Evolutionary conservation across 73 alveolate genomes (phyloP), one percentile per base, ranked within the genome.

Genomic region (Loxodes magnus): DNA sequence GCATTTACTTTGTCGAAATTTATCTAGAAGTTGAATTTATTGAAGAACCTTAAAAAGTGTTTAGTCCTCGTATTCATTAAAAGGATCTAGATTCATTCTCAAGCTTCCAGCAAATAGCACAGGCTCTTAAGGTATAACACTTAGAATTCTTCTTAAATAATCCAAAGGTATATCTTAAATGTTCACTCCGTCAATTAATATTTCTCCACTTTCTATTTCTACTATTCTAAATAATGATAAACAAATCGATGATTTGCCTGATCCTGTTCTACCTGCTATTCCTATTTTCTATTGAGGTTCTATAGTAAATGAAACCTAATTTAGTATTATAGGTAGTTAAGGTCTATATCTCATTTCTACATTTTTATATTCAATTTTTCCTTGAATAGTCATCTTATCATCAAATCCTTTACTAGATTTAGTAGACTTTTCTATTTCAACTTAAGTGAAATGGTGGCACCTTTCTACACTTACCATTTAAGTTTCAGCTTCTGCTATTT

Each of bases 151-250:
- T 44, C 98, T 69, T 33, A 91, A 62, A 26, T 49, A 38, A 48
- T 75, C 66, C 4, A 91, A 31, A n/a, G 84, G 85, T 0, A 87
- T 35, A 36, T 64, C 53, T 0, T 56, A 27, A 17, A 83, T 83
- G 66, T 90, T 90, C 16, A 61, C 74, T 27, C 83, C 83, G 71
- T 90, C 98, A 12, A 90, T 83, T n/a, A 39, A 27, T 19, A 90
- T 90, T 34, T 53, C 6, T 43, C 76, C 66, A 10, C 76, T 71
- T 43, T 60, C 22, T 1, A 77, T 38, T 55, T 90, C 97, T 19
- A 70, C 60, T 9, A 92, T 59, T 66, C 99, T 69, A 65, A 92
- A 88, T 12, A 81, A 51, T 30, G 73, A 55, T 44, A 69, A 74
- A 38, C 86, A 75, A 10, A 81, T 63, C 16, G 94, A 70, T n/a